Conservation (phyloP, 257 asterid species). For the Scutellaria galericulata region DNA sequence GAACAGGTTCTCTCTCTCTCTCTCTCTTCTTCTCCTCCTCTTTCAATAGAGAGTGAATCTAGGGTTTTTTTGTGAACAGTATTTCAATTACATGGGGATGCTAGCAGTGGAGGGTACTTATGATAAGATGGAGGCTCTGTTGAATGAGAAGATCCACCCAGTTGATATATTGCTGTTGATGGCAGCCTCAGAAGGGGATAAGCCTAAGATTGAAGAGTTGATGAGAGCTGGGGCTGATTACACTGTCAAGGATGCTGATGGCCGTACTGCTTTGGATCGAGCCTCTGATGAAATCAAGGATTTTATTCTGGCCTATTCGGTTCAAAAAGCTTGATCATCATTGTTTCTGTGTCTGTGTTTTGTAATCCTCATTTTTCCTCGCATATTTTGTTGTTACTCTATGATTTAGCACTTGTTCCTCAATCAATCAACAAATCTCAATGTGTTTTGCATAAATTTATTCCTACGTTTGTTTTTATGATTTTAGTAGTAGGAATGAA, state of each 20-base stretch:
- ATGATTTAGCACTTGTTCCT: neutral
- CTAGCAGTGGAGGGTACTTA: conserved; percentile 96
- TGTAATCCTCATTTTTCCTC: neutral
- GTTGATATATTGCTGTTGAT: conserved; percentile 79
- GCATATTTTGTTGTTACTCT: neutral
- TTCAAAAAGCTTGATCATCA: conserved; percentile 61
- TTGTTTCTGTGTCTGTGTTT: neutral
- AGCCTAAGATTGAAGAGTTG: conserved; percentile 87
- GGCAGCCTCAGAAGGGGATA: conserved; percentile 89
- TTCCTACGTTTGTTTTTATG: neutral
- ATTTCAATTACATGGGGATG: conserved; percentile 99
- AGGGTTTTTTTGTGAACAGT: conserved; percentile 43
- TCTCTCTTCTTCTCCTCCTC: no score
- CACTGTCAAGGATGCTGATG: conserved; percentile 76
- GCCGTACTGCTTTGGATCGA: conserved; percentile 82
- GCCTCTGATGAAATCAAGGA: conserved; percentile 71
- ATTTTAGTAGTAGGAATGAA: no score
- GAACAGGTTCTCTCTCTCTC: conserved; percentile 62
- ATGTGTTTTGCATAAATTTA: neutral
- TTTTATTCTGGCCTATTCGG: conserved; percentile 64
- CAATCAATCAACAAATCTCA: neutral
- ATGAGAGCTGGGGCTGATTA: conserved; percentile 87
- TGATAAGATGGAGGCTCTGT: conserved; percentile 87
- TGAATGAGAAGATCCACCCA: conserved; percentile 86
- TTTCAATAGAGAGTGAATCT: neutral